phyloP scores from a whole-genome alignment of 768 basidiomycete genomes.

The Lactarius trivialis region DNA sequence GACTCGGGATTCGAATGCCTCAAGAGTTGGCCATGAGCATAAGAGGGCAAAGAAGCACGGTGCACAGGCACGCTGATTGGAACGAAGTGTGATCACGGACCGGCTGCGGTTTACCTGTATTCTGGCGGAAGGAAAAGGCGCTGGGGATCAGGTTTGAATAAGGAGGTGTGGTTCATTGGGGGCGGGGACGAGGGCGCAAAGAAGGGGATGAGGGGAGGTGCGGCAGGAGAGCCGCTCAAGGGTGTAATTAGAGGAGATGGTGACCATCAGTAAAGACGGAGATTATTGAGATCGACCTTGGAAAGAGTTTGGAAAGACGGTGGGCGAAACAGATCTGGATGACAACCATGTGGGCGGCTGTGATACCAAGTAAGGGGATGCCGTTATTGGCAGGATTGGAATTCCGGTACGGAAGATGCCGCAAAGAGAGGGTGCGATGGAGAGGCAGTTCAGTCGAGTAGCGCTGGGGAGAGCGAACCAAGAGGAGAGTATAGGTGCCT shows the following conservation, averaged over 20 bases:
- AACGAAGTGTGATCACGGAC: background rate
- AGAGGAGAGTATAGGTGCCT: slow-evolving; percentile 4
- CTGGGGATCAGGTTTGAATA: slow-evolving; percentile 1
- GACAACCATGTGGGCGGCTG: slow-evolving; percentile 19
- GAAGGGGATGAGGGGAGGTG: background rate
- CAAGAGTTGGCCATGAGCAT: slow-evolving; percentile 2
- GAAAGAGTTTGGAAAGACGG: slow-evolving; percentile 13
- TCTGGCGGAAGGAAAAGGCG: slow-evolving; percentile 3
- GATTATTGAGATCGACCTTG: slow-evolving; percentile 9
- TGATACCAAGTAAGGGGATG: slow-evolving; percentile 16
- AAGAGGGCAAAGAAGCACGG: slow-evolving; percentile 7
- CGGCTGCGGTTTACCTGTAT: slow-evolving; percentile 11
- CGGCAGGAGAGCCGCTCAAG: background rate
- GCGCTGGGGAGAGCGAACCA: slow-evolving; percentile 18
- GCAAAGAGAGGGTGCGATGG: background rate
- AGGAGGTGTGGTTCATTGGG: background rate
- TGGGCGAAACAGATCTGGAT: slow-evolving; percentile 14
- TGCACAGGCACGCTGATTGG: slow-evolving; percentile 2
- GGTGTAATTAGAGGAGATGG: background rate
- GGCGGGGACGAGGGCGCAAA: background rate
- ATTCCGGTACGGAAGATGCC: slow-evolving; percentile 17
- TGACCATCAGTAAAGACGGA: slow-evolving; percentile 18
- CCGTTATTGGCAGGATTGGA: slow-evolving; percentile 11
- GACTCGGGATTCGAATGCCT: slow-evolving; percentile 5
- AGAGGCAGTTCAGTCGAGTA: slow-evolving; percentile 6